These are phyloP conservation scores for Sugiyamaella americana DNA, from an alignment of 805 yeast genomes.

Conservation along the genomic window DNA sequence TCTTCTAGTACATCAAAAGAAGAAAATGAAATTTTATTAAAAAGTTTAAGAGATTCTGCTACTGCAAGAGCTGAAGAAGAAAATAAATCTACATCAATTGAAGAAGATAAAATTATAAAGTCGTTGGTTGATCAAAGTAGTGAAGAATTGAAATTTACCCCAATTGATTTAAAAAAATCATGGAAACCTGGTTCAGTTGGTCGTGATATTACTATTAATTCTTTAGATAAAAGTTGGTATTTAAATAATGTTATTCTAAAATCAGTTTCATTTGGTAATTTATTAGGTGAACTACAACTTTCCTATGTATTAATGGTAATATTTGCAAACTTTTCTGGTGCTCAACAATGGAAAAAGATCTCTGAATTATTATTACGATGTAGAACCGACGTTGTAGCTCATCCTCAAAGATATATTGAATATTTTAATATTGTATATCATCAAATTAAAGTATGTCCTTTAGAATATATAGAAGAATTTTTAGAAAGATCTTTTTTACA, in stretches of 20 bases:
- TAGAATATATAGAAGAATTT: conserved; percentile 39
- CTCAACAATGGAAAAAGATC: conserved; percentile 57
- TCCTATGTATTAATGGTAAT: conserved; percentile 44
- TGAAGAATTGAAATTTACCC: conserved; percentile 39
- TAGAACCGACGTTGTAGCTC: conserved; percentile 25
- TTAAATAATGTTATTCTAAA: conserved; percentile 34
- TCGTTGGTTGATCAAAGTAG: conserved; percentile 31
- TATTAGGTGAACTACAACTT: conserved; percentile 52
- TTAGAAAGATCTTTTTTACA: conserved; percentile 24
- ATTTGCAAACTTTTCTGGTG: conserved; percentile 58
- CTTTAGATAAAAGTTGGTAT: conserved; percentile 59
- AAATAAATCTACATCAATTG: conserved; percentile 11
- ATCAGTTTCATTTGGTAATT: conserved; percentile 23
- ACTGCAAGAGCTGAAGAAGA: conserved; percentile 15
- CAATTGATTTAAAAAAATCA: conserved; percentile 38
- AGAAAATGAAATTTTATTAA: conserved; percentile 40
- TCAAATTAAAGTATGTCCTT: conserved; percentile 40
- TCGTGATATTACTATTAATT: conserved; percentile 43
- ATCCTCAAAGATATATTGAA: conserved; percentile 27
- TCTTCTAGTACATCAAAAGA: conserved; percentile 46
- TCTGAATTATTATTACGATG: conserved; percentile 40
- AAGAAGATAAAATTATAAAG: conserved; percentile 31
- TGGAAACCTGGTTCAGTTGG: conserved; percentile 35
- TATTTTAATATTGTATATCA: conserved; percentile 31
- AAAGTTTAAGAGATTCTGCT: conserved; percentile 34